Evolutionary conservation across 2,329 filamentous ascomycete species (phyloP), one percentile per base, ranked within the genome.

Genomic region (Neofusicoccum cordaticola): DNA sequence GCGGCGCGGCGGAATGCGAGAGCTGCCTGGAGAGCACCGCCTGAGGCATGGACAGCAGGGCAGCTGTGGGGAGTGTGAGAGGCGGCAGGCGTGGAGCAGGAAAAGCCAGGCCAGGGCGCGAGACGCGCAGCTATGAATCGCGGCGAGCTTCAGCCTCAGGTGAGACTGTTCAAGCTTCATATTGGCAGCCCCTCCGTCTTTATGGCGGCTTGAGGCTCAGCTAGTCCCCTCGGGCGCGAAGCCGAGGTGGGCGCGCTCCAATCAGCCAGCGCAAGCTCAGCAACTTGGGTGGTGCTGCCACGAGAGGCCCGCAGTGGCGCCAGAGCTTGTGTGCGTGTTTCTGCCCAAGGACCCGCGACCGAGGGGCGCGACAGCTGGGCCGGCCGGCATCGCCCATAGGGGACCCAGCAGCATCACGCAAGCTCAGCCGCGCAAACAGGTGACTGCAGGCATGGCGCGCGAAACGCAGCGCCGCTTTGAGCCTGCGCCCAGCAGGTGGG

Each of bases 181-280:
- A 11, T 34, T 62, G 34, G 42, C 45, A 62, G 35, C 58, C 58
- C 45, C 34, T 47, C 58, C 19, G 15, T 52, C 34, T 37, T 31
- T 52, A 52, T 45, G 53, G 41, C 19, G 12, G 13, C 52, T 12
- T 58, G 52, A 58, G 62, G 42, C 62, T 64, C 52, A 64, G 51
- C 60, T 35, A n/a, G 47, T 31, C 22, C 22, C 47, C 34, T 42
- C 60, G 34, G 35, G 35, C 37, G 45, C 41, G 44, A 58, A 57
- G 51, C 62, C 62, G 62, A 64, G 62, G 62, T 64, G 62, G 51
- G 35, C 42, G 52, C 51, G 62, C 51, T 57, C 62, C 62, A 64
- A 64, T 64, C 62, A 64, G 34, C 52, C 39, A 45, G 12, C 48
- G 31, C 35, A 41, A 50, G 34, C 35, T 31, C 58, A 51, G 34